These are phyloP conservation scores for Monosporascus sp. DNA, from an alignment of 2,329 filamentous ascomycete species.

Conservation along the genomic window DNA sequence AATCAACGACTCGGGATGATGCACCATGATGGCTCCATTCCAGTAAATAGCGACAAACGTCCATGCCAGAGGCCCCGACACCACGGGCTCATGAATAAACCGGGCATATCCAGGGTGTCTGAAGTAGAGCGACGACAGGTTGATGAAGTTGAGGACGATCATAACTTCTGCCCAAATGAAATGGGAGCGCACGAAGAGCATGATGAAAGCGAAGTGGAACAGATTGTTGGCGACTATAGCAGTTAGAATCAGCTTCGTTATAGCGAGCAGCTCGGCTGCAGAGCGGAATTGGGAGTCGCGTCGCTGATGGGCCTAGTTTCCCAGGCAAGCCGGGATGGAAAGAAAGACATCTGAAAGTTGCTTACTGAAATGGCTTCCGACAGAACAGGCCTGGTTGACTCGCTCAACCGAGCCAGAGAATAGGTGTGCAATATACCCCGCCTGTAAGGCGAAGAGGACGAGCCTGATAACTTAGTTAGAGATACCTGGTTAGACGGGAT, in stretches of 20 bases:
- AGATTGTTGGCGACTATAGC: conserved; percentile 65
- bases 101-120: conserved; percentile 66
- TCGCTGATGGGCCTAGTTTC: too few species aligned
- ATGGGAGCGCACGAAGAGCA: conserved; percentile 73
- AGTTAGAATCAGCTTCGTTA: neutral
- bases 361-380: conserved; percentile 70
- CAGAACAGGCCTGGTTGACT: conserved; percentile 66
- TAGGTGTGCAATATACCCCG: conserved; percentile 70
- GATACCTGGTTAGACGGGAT: neutral
- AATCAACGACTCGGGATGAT: conserved; percentile 57
- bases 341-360: neutral
- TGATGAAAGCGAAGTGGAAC: conserved; percentile 73
- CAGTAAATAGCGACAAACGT: conserved; percentile 83
- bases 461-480: conserved; percentile 44
- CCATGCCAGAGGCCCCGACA: conserved; percentile 78
- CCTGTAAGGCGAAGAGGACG: conserved; percentile 68
- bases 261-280: too few species aligned
- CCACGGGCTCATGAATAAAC: conserved; percentile 70
- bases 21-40: conserved; percentile 80
- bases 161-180: conserved; percentile 74
- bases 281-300: too few species aligned
- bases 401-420: conserved; percentile 61
- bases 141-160: conserved; percentile 75
- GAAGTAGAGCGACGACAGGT: conserved; percentile 75
- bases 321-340: too few species aligned